These are phyloP conservation scores for Omphalea diandra DNA, from an alignment of 441 rosid genomes.

Conservation along the genomic window DNA sequence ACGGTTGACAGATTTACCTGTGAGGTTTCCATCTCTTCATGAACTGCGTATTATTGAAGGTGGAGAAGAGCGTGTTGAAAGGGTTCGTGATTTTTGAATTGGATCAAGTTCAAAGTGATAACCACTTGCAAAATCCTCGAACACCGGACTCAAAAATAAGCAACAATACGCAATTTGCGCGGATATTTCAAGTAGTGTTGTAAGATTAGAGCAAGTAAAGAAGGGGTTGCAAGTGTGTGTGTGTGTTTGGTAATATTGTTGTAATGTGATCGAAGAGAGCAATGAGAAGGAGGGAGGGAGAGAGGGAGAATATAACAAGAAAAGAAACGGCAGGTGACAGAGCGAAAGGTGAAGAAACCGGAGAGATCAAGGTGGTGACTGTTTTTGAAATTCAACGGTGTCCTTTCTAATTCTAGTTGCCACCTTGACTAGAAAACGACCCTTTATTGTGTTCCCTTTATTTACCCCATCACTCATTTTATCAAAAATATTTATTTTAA, in stretches of 20 bases:
- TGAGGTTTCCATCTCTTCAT: too few species aligned
- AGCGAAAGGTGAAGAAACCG: too few species aligned
- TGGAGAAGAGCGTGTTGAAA: too few species aligned
- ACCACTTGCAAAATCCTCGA: constrained; percentile 64
- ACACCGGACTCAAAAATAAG: constrained; percentile 40
- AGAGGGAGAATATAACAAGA: background rate
- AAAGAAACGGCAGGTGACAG: constrained; percentile 8
- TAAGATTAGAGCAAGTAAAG: background rate
- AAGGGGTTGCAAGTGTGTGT: background rate
- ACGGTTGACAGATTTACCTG: too few species aligned
- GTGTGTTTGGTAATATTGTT: background rate
- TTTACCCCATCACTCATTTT: background rate
- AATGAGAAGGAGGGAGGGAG: background rate
- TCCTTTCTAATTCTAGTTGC: background rate
- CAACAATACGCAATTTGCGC: background rate
- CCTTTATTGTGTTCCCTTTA: background rate
- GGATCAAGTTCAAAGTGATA: too few species aligned
- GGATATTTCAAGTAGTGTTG: background rate
- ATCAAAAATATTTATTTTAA: too few species aligned
- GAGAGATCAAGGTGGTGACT: background rate
- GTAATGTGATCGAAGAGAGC: background rate
- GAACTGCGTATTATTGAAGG: too few species aligned
- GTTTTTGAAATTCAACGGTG: background rate
- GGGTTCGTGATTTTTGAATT: too few species aligned
- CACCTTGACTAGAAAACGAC: background rate